A percentile compares a stretch with the other conserved stretches of the same genome.
These are phyloP conservation scores for Immersiella caudata DNA, from an alignment of 495 filamentous ascomycete genomes.

Conservation along the genomic window DNA sequence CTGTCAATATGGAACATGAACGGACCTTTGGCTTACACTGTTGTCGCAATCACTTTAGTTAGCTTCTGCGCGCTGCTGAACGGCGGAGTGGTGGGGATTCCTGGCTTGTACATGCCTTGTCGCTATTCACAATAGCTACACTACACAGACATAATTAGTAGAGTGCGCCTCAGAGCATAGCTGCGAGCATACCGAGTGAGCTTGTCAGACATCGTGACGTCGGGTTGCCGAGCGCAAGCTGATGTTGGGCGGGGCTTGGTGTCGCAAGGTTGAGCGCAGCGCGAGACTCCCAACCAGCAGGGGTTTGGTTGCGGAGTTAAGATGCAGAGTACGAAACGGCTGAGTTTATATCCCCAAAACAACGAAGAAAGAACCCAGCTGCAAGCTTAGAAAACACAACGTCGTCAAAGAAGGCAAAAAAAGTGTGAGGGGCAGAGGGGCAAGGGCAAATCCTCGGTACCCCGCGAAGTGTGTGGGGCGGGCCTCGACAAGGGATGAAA, in stretches of 20 bases:
- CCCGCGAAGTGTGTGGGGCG: conserved; percentile 6
- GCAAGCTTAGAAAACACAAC: neutral
- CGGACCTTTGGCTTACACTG: conserved; percentile 96
- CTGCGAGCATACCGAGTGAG: conserved; percentile 68
- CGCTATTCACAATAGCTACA: conserved; percentile 95
- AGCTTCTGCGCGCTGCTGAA: neutral
- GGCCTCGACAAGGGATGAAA: neutral
- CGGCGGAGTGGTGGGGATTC: neutral
- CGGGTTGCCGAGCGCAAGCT: conserved; percentile 8
- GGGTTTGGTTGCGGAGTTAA: neutral
- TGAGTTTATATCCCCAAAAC: neutral
- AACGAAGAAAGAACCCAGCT: neutral
- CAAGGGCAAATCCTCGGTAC: conserved; percentile 25
- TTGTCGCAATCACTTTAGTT: conserved; percentile 20
- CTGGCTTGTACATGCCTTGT: conserved; percentile 71
- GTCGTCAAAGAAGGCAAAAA: conserved; percentile 25
- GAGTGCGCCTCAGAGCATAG: neutral
- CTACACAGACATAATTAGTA: conserved; percentile 49
- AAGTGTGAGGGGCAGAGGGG: conserved; percentile 24
- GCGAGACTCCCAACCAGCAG: neutral
- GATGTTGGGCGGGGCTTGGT: conserved; percentile 14
- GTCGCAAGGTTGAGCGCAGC: conserved; percentile 7
- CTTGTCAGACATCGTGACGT: conserved; percentile 74
- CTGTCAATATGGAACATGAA: neutral
- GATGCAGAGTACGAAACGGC: conserved; percentile 4